phyloP scores from a whole-genome alignment of 1,284 basidiomycete species.

The Irpex rosettiformis region DNA sequence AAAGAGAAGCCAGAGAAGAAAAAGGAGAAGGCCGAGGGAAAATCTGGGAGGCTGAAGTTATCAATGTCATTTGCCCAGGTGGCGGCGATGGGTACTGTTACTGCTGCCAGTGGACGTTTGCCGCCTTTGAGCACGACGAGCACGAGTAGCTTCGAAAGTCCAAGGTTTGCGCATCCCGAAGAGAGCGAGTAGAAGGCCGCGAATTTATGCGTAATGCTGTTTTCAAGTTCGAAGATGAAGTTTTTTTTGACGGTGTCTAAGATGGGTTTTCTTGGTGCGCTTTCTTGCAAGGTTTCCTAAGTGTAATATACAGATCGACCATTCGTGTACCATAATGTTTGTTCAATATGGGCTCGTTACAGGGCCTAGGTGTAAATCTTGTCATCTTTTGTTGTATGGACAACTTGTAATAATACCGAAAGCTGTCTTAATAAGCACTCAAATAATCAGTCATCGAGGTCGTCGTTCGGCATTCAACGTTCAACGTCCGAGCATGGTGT shows the following conservation, averaged over 20 bases:
- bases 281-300: neutral
- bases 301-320: neutral
- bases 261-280: neutral
- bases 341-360: neutral
- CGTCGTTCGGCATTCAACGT: neutral
- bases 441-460: neutral
- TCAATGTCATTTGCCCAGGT: constrained; percentile 13
- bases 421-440: neutral
- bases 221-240: neutral
- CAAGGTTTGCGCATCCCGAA: constrained; percentile 15
- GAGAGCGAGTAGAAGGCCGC: constrained; percentile 7
- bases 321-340: neutral
- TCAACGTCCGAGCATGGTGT: too few species aligned
- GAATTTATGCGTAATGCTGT: neutral
- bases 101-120: neutral
- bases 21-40: neutral
- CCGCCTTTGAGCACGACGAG: constrained; percentile 3
- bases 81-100: constrained; percentile 2
- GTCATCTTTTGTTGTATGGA: too few species aligned
- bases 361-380: neutral
- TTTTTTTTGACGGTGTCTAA: neutral
- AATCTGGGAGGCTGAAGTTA: constrained; percentile 11
- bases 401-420: neutral
- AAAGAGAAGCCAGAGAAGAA: neutral
- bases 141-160: constrained; percentile 16